Conservation (phyloP, 179 eudicot species). For the Gypsophila paniculata region DNA sequence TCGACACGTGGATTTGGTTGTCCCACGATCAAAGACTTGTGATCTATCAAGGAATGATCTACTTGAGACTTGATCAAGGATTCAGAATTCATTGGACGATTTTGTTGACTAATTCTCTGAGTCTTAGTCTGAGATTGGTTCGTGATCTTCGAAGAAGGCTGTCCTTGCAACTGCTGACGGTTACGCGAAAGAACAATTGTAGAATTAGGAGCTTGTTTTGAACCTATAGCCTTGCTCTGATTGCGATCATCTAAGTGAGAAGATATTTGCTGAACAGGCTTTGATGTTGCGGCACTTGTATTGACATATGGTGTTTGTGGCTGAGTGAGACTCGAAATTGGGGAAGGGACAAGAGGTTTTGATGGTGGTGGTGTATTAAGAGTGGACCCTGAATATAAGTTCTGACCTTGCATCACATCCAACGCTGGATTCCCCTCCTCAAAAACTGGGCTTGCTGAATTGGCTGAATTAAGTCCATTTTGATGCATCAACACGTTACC, state of each 20-base stretch:
- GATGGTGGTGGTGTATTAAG: slow-evolving; percentile 35
- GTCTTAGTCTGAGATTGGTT: slow-evolving; percentile 40
- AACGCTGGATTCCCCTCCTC: slow-evolving; percentile 52
- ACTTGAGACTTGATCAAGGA: slow-evolving; percentile 36
- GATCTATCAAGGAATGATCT: slow-evolving; percentile 39
- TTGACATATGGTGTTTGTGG: slow-evolving; percentile 45
- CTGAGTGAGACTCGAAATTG: slow-evolving; percentile 37
- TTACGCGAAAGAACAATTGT: slow-evolving; percentile 34
- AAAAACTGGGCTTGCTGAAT: slow-evolving; percentile 40
- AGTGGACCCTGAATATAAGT: slow-evolving; percentile 42
- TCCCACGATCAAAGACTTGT: slow-evolving; percentile 29
- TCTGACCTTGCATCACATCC: slow-evolving; percentile 49
- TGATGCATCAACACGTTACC: slow-evolving; percentile 56
- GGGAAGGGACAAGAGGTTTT: slow-evolving; percentile 39
- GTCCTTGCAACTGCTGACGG: slow-evolving; percentile 41
- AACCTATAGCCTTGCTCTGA: slow-evolving; percentile 36
- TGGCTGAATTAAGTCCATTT: slow-evolving; percentile 49
- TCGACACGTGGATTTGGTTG: slow-evolving; percentile 32
- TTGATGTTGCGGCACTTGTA: slow-evolving; percentile 29
- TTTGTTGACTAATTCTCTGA: slow-evolving; percentile 50
- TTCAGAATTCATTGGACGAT: slow-evolving; percentile 45
- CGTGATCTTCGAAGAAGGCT: slow-evolving; percentile 39
- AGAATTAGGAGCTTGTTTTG: slow-evolving; percentile 38
- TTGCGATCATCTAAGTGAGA: slow-evolving; percentile 44
- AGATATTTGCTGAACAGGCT: slow-evolving; percentile 48